A percentile compares a stretch with the other conserved stretches of the same genome.
phyloP scores from a whole-genome alignment of 2,329 filamentous ascomycete species.

The Karstenula rhodostoma region DNA sequence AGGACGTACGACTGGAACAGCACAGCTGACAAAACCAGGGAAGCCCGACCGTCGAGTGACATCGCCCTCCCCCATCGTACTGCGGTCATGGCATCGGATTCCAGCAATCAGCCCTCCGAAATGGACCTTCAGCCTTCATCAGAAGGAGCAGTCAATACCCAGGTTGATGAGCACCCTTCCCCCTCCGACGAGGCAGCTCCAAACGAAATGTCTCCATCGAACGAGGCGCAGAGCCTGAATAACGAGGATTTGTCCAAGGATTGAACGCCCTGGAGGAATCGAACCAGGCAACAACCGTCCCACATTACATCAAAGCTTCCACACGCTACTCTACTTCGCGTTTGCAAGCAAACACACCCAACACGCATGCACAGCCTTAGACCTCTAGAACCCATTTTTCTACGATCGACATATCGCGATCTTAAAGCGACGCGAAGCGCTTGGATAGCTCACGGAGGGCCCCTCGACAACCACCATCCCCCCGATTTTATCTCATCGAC shows the following conservation, averaged over 20 bases:
- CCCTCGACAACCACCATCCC: too few relatives aligned
- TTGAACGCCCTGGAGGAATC: too few relatives aligned
- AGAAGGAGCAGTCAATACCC: not conserved
- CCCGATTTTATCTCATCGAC: too few relatives aligned
- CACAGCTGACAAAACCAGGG: not conserved
- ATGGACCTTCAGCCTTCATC: not conserved
- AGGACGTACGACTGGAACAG: not conserved
- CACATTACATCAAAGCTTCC: too few relatives aligned
- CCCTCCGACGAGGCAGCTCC: not conserved
- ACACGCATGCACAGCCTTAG: not conserved
- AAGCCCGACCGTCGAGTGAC: not conserved
- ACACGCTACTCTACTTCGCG: too few relatives aligned
- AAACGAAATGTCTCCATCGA: not conserved
- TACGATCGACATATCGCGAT: too few relatives aligned
- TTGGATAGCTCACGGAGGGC: too few relatives aligned
- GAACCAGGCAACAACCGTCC: not conserved
- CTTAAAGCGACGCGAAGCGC: too few relatives aligned
- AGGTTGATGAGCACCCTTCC: not conserved
- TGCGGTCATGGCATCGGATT: not conserved
- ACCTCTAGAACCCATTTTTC: too few relatives aligned
- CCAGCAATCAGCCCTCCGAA: not conserved
- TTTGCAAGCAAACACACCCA: too few relatives aligned
- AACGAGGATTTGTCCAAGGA: too few relatives aligned
- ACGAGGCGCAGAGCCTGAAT: too few relatives aligned
- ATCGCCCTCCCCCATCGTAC: not conserved